Percentiles rank a stretch among this genome's conserved stretches.
phyloP scores from a whole-genome alignment of 1,139 yeast genomes.

The Arxiozyma slooffiae region DNA sequence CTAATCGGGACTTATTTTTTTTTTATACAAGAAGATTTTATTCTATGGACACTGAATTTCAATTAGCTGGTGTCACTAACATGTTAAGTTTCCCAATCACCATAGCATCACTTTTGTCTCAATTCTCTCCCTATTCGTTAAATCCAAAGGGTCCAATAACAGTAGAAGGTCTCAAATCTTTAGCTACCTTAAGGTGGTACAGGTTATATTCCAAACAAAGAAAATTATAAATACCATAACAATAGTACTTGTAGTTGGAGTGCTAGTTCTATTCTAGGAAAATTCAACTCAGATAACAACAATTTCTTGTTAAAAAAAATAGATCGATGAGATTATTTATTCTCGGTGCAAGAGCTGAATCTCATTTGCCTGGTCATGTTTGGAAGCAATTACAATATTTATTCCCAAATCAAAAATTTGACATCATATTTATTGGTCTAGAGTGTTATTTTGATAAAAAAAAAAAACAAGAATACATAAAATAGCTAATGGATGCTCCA shows the following conservation, averaged over 20 bases:
- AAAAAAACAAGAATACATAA: constrained; percentile 45
- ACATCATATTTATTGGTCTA: constrained; percentile 89
- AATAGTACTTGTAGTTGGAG: constrained; percentile 13
- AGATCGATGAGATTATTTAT: constrained; percentile 84
- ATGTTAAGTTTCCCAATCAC: constrained; percentile 90
- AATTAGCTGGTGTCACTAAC: constrained; percentile 89
- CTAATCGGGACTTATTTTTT: constrained; percentile 85
- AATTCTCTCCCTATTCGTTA: constrained; percentile 71
- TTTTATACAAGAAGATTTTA: constrained; percentile 87
- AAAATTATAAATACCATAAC: not conserved
- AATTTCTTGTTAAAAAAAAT: constrained; percentile 46
- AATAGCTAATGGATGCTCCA: constrained; percentile 34
- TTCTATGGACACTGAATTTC: constrained; percentile 95
- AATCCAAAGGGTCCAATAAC: constrained; percentile 82
- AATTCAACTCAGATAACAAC: constrained; percentile 4
- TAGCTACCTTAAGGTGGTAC: constrained; percentile 86
- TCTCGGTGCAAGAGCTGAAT: constrained; percentile 86
- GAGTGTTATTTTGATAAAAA: constrained; percentile 70
- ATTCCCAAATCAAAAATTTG: constrained; percentile 74
- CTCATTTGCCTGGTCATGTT: constrained; percentile 86
- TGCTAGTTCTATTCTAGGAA: constrained; percentile 31
- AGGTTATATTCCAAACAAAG: constrained; percentile 65
- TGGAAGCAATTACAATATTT: constrained; percentile 90
- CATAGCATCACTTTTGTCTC: constrained; percentile 73
- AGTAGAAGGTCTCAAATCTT: constrained; percentile 82